These are phyloP conservation scores for Corchorus olitorius DNA, from an alignment of 345 rosid genomes.

Conservation along the genomic window DNA sequence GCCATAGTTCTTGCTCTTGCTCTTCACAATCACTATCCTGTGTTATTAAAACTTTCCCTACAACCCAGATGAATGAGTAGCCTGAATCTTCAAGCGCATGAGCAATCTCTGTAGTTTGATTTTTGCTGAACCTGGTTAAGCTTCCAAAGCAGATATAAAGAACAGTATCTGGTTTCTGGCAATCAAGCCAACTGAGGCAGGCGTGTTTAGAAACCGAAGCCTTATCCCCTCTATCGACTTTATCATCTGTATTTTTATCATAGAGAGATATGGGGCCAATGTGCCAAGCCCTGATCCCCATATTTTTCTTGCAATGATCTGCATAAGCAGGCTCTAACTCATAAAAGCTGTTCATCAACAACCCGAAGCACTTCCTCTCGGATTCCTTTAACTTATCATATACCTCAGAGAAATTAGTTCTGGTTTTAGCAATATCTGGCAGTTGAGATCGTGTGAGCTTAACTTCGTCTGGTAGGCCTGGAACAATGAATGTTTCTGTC, in stretches of 20 bases:
- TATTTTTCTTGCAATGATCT: conserved; percentile 35
- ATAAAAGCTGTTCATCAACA: conserved; percentile 46
- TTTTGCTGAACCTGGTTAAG: conserved; percentile 34
- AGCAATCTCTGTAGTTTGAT: conserved; percentile 43
- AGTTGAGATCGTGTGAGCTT: conserved; percentile 30
- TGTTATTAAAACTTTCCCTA: conserved; percentile 24
- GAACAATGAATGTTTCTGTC: conserved; percentile 32
- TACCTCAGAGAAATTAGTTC: conserved; percentile 20
- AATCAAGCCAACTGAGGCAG: conserved; percentile 56
- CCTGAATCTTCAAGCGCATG: conserved; percentile 43
- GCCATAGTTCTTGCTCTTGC: conserved; percentile 22
- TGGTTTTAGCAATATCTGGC: conserved; percentile 20
- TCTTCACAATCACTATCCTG: not conserved
- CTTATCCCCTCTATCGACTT: conserved; percentile 42
- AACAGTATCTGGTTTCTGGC: conserved; percentile 44
- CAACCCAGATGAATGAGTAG: conserved; percentile 48
- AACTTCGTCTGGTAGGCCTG: conserved; percentile 34
- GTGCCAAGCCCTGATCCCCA: conserved; percentile 50
- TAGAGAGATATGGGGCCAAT: conserved; percentile 49
- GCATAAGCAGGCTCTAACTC: conserved; percentile 47
- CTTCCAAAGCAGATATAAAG: conserved; percentile 58
- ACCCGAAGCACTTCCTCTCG: conserved; percentile 34
- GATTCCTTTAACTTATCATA: conserved; percentile 24
- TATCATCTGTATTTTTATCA: conserved; percentile 31
- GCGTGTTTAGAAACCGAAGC: conserved; percentile 34